A percentile compares a stretch with the other conserved stretches of the same genome.
Evolutionary conservation across 2,329 filamentous ascomycete genomes (phyloP).

Genomic region (Pezicula radicicola): DNA sequence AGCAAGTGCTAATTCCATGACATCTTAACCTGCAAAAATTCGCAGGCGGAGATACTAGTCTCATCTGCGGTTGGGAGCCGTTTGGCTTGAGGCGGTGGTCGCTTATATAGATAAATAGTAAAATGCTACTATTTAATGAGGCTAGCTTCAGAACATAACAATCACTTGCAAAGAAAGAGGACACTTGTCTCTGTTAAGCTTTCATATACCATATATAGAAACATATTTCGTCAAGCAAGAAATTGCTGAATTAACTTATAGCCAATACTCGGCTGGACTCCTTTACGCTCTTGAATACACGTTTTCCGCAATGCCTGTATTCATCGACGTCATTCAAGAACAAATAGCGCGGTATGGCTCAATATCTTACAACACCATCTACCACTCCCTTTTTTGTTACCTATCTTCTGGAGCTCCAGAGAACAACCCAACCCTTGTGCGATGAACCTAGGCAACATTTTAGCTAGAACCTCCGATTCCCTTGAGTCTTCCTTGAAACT

Average conservation of each 20-base stretch:
- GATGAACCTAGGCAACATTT: slow-evolving; percentile 59
- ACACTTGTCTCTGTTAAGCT: not conserved
- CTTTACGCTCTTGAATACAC: slow-evolving; percentile 26
- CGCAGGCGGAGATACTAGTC: too few relatives aligned
- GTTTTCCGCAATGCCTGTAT: slow-evolving; percentile 19
- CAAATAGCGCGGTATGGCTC: slow-evolving; percentile 12
- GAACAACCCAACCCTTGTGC: slow-evolving; percentile 73
- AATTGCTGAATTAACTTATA: slow-evolving; percentile 11
- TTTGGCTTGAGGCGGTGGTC: too few relatives aligned
- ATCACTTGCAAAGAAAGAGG: not conserved
- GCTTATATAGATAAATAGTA: too few relatives aligned
- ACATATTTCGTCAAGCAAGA: not conserved
- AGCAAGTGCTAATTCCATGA: too few relatives aligned
- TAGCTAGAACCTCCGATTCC: slow-evolving; percentile 7
- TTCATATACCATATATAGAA: not conserved
- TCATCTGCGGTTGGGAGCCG: too few relatives aligned
- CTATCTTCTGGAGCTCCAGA: slow-evolving; percentile 64
- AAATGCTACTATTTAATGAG: too few relatives aligned
- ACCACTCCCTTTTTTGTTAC: slow-evolving; percentile 21
- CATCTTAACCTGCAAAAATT: too few relatives aligned
- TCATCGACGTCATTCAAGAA: slow-evolving; percentile 19
- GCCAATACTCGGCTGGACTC: slow-evolving; percentile 21
- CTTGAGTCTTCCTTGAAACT: slow-evolving; percentile 31
- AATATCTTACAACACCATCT: slow-evolving; percentile 28
- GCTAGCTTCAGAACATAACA: too few relatives aligned